Base-by-base conservation (phyloP, 2,329 filamentous ascomycete species). In the Beauveria pseudobassiana region DNA sequence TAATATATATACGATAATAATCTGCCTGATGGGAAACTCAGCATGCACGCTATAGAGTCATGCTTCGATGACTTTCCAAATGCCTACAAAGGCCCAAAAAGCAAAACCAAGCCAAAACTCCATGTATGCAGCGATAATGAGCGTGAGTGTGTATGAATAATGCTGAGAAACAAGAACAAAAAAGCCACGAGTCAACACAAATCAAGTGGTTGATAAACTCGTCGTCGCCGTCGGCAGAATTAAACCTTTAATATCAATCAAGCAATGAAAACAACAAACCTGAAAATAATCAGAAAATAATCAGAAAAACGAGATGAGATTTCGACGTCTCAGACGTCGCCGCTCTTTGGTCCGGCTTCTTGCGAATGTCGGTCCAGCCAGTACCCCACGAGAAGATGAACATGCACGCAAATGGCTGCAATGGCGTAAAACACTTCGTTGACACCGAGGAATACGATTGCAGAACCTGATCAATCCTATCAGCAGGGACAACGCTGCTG, bases 351-450 rank as follows among this genome's bases (percentile, higher is more conserved):
- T 65, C 61, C 65, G 72, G 73, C 65, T 72, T 74, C 65, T 76
- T 75, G 40, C 78, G 74, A 42, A 81, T 71, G 64, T 77, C 76
- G 12, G 73, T 74, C 73, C 77, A 80, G 0, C 80, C 80, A 66
- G 82, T 74, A 0, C 78, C 79, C 66, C 74, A 77, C 0, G 72
- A 68, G 1, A 73, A 67, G 1, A 76, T 26, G 24, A 80, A 73
- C 42, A 68, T 66, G 2, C 57, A 64, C 68, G 2, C 70, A 69
- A n/a, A 73, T 57, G 0, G 69, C 75, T 1, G 72, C 69, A 5
- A 71, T 69, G 24, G 69, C 65, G 42, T 71, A 69, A 53, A 74
- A 73, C 1, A 69, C 69, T 4, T 64, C 62, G 26, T 66, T 63
- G 1, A 77, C 67, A 6, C 72, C 73, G 20, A 71, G 70, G 72